phyloP scores from a whole-genome alignment of 2,329 filamentous ascomycete species.

The Rhinocladiella similis region DNA sequence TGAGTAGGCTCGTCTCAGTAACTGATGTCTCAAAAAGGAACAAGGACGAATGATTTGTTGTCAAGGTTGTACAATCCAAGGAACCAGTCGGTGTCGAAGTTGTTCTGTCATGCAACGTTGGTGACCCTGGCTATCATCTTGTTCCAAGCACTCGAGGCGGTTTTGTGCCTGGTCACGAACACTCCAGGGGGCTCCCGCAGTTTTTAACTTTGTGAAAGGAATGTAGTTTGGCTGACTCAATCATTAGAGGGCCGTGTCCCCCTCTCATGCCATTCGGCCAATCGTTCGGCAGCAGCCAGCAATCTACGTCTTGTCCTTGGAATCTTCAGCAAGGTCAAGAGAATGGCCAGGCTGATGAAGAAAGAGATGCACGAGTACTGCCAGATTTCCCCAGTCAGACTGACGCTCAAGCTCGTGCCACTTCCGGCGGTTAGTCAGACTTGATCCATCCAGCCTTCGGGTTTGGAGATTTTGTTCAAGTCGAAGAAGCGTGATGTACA shows the following conservation, averaged over 20 bases:
- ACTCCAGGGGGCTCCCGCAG: too few species aligned
- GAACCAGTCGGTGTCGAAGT: too few species aligned
- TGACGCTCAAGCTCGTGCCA: constrained; percentile 21
- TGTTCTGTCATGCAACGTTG: too few species aligned
- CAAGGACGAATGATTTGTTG: too few species aligned
- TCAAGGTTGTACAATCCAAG: too few species aligned
- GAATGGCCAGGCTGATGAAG: constrained; percentile 17
- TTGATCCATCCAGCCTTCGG: constrained; percentile 79
- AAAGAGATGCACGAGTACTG: constrained; percentile 23
- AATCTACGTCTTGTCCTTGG: constrained; percentile 28
- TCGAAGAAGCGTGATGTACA: constrained; percentile 89
- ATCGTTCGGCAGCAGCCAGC: constrained; percentile 18
- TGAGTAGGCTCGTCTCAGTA: too few species aligned
- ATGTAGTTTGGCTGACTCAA: neutral
- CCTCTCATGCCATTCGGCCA: constrained; percentile 29
- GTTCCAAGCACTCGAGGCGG: too few species aligned
- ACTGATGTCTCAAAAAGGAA: too few species aligned
- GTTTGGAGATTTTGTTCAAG: constrained; percentile 76
- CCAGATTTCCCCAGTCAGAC: constrained; percentile 17
- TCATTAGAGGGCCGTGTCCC: constrained; percentile 8
- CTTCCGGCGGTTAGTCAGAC: constrained; percentile 36
- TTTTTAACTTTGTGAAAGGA: too few species aligned
- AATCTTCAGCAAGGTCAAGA: constrained; percentile 25
- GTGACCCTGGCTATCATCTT: too few species aligned
- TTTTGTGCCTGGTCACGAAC: too few species aligned